Percentiles rank a stretch among this genome's conserved stretches.
These are phyloP conservation scores for Mycena belliarum DNA, from an alignment of 768 basidiomycete species.

Conservation along the genomic window DNA sequence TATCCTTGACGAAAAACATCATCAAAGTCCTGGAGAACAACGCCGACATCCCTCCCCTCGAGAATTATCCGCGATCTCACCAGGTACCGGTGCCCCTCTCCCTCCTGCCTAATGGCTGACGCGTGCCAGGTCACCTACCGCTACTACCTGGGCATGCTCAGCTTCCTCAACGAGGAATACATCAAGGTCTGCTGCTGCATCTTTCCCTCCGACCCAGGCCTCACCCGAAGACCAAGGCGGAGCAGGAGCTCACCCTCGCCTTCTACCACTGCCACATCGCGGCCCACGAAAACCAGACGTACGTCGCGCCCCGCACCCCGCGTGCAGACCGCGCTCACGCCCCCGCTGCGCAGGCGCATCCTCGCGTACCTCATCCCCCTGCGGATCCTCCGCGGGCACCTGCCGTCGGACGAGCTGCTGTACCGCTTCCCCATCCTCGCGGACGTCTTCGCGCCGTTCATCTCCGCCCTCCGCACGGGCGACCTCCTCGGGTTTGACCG, in stretches of 20 bases:
- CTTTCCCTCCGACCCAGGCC: not conserved
- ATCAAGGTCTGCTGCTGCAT: constrained; percentile 54
- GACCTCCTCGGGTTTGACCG: constrained; percentile 80
- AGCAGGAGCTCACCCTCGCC: constrained; percentile 83
- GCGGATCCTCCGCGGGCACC: constrained; percentile 81
- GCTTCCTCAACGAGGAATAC: constrained; percentile 92
- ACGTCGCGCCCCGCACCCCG: constrained; percentile 25
- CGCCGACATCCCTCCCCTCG: constrained; percentile 78
- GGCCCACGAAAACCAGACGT: constrained; percentile 83
- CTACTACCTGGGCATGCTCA: constrained; percentile 94
- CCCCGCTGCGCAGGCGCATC: constrained; percentile 74
- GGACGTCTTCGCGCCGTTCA: constrained; percentile 79
- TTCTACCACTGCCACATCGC: constrained; percentile 79
- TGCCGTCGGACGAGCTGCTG: constrained; percentile 76
- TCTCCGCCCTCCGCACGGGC: constrained; percentile 73
- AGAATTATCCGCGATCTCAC: constrained; percentile 78
- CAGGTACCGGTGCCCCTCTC: constrained; percentile 54
- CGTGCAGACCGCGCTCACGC: not conserved
- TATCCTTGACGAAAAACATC: constrained; percentile 90
- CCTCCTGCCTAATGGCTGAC: not conserved
- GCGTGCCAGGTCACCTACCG: constrained; percentile 69
- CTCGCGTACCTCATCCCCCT: constrained; percentile 89
- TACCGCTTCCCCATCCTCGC: constrained; percentile 70
- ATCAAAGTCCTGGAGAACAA: constrained; percentile 86
- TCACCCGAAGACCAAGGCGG: constrained; percentile 50